phyloP scores from a whole-genome alignment of 306 rosid species.

The Potentilla sterilis region DNA sequence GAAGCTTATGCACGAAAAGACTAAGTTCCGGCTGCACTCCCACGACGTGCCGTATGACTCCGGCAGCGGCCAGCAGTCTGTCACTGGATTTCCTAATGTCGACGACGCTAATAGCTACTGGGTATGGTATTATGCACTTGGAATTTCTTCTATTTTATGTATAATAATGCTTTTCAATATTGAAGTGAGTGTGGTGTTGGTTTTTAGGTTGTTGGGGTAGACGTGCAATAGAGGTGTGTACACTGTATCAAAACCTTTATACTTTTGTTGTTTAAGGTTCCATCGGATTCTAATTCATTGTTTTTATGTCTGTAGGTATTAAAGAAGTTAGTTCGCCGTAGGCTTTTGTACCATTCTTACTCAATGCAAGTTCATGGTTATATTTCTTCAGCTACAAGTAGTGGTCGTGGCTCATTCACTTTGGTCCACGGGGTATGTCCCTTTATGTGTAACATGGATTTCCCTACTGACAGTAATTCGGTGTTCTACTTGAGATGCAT shows the following conservation, averaged over 20 bases:
- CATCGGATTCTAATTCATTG: slow-evolving; percentile 15
- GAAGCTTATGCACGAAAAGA: slow-evolving; percentile 92
- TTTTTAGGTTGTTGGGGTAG: slow-evolving; percentile 83
- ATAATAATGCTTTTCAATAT: neutral
- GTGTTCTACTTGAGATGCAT: no score
- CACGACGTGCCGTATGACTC: slow-evolving; percentile 99
- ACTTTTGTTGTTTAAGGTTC: neutral
- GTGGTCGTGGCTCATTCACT: slow-evolving; percentile 60
- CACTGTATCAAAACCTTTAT: slow-evolving; percentile 1
- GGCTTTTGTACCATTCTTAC: slow-evolving; percentile 88
- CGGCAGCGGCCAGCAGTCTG: slow-evolving; percentile 99
- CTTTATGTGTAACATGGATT: slow-evolving; percentile 21
- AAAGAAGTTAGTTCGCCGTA: slow-evolving; percentile 75
- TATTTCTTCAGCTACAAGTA: slow-evolving; percentile 58
- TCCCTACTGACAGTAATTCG: slow-evolving; percentile 4
- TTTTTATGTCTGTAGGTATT: slow-evolving; percentile 49
- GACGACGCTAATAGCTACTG: slow-evolving; percentile 96
- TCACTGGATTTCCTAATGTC: slow-evolving; percentile 84
- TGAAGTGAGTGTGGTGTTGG: slow-evolving; percentile 4
- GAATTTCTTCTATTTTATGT: neutral
- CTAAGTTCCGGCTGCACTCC: slow-evolving; percentile 87
- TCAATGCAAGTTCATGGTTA: slow-evolving; percentile 97
- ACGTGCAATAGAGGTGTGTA: slow-evolving; percentile 83
- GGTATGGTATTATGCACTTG: slow-evolving; percentile 37
- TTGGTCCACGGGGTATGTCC: slow-evolving; percentile 88